These are phyloP conservation scores for Cordyceps militaris DNA, from an alignment of 2,329 filamentous ascomycete genomes.

Conservation along the genomic window DNA sequence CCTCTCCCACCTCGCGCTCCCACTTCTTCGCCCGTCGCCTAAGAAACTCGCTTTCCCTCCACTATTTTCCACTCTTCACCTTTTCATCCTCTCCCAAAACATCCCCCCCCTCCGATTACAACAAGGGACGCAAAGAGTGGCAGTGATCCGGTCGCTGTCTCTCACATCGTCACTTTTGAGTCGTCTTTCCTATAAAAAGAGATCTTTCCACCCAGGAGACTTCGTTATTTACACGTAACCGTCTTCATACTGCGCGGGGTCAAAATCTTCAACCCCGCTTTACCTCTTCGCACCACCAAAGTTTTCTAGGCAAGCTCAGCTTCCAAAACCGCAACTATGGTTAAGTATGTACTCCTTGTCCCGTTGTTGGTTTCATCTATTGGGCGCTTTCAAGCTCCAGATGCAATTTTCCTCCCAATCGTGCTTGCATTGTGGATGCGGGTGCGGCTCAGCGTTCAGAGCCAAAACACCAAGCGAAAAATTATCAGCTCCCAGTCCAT, in stretches of 20 bases:
- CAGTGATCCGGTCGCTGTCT: conserved; percentile 34
- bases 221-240: conserved; percentile 8
- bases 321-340: conserved; percentile 90
- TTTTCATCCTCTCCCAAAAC: conserved; percentile 20
- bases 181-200: conserved; percentile 17
- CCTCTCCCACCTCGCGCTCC: background rate
- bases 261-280: conserved; percentile 40
- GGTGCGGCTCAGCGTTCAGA: background rate
- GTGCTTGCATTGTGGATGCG: background rate
- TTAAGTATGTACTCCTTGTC: conserved; percentile 71
- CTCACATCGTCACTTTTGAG: conserved; percentile 28
- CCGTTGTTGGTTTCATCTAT: background rate
- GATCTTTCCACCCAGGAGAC: conserved; percentile 10
- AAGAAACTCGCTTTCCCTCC: conserved; percentile 17
- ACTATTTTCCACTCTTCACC: conserved; percentile 22
- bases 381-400: background rate
- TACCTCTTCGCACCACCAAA: conserved; percentile 27
- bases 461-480: background rate
- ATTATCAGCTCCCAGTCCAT: background rate
- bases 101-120: conserved; percentile 16
- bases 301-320: conserved; percentile 35
- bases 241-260: conserved; percentile 11
- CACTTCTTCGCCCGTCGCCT: conserved; percentile 15
- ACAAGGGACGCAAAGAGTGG: conserved; percentile 34
- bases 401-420: background rate